Percentiles rank a stretch among this genome's conserved stretches.
Evolutionary conservation across 2,329 filamentous ascomycete genomes (phyloP).

Genomic region (Fusarium marasasianum): DNA sequence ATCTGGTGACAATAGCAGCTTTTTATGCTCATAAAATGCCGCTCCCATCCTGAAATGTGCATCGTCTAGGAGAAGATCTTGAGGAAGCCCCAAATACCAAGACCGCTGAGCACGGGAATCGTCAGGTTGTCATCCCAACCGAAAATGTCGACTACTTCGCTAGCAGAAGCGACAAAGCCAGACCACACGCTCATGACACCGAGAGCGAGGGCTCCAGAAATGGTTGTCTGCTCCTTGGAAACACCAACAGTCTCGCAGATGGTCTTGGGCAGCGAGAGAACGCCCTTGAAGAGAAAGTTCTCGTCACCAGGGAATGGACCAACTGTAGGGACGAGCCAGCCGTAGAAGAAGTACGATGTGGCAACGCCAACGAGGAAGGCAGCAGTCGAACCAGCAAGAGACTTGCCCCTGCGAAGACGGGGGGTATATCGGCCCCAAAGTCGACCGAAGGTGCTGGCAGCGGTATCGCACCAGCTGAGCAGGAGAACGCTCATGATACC

Average conservation of each 20-base stretch:
- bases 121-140: constrained; percentile 98
- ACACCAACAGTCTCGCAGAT: constrained; percentile 70
- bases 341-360: constrained; percentile 89
- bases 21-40: constrained; percentile 1
- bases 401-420: constrained; percentile 86
- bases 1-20: background rate
- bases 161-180: constrained; percentile 87
- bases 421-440: constrained; percentile 91
- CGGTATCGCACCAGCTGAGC: constrained; percentile 97
- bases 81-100: constrained; percentile 91
- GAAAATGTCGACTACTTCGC: constrained; percentile 90
- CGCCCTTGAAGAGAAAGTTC: constrained; percentile 79
- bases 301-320: constrained; percentile 76
- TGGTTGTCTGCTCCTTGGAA: constrained; percentile 64
- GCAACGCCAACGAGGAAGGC: constrained; percentile 84
- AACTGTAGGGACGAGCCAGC: constrained; percentile 77
- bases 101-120: constrained; percentile 89
- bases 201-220: constrained; percentile 78
- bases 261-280: constrained; percentile 72
- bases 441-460: constrained; percentile 92
- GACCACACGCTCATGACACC: constrained; percentile 85
- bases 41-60: background rate
- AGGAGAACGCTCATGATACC: constrained; percentile 89
- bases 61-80: constrained; percentile 76
- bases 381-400: constrained; percentile 85